These are phyloP conservation scores for Melampsora larici-populina DNA, from an alignment of 1,284 basidiomycete species.

Conservation along the genomic window DNA sequence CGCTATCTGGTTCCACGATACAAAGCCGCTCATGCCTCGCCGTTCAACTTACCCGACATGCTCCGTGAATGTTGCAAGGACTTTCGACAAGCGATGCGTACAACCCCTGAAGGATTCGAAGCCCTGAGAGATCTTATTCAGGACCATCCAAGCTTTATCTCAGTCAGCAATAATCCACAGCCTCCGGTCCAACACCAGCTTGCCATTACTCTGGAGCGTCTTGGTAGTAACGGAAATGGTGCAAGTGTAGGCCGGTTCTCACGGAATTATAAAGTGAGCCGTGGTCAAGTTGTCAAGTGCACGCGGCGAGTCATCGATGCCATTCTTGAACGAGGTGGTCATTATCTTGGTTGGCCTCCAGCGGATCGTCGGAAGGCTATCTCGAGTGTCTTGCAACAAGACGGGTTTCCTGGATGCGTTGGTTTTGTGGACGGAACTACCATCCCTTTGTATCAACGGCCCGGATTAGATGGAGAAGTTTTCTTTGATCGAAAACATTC, in stretches of 20 bases:
- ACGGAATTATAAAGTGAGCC: not conserved
- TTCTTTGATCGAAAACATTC: conserved; percentile 13
- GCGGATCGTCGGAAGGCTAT: not conserved
- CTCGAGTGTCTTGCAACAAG: not conserved
- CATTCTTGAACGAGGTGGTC: not conserved
- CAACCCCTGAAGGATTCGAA: conserved; percentile 2
- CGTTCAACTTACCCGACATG: too few relatives aligned
- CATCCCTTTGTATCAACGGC: too few relatives aligned
- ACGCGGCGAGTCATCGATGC: not conserved
- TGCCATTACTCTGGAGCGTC: too few relatives aligned
- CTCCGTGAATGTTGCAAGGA: not conserved
- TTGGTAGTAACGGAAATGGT: conserved; percentile 31
- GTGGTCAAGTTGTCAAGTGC: conserved; percentile 10
- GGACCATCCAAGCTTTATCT: not conserved
- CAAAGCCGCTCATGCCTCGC: not conserved
- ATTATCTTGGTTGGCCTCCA: conserved; percentile 6
- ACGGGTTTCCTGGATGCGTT: conserved; percentile 6
- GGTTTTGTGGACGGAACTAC: too few relatives aligned
- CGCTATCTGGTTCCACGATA: not conserved
- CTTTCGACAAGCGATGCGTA: conserved; percentile 1
- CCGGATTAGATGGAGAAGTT: conserved; percentile 23
- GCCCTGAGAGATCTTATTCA: not conserved
- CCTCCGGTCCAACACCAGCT: not conserved
- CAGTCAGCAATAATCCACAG: not conserved
- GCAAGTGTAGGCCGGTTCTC: not conserved